These are phyloP conservation scores for Golubevia sp. DNA, from an alignment of 1,284 basidiomycete genomes.

Conservation along the genomic window DNA sequence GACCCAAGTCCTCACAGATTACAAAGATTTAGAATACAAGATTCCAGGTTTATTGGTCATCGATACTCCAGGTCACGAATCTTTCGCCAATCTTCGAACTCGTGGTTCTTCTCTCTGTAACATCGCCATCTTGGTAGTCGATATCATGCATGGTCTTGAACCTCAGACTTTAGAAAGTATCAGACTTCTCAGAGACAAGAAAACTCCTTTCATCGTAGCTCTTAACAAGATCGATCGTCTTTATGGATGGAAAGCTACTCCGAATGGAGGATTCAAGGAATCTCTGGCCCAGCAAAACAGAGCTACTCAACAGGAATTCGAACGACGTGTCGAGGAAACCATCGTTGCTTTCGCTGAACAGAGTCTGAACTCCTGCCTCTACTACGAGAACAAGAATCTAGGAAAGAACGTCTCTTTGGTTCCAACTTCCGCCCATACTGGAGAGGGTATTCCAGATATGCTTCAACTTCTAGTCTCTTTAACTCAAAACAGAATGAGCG, in stretches of 20 bases:
- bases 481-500: constrained; percentile 58
- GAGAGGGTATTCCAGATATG: constrained; percentile 61
- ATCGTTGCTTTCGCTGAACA: constrained; percentile 59
- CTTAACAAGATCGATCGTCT: constrained; percentile 61
- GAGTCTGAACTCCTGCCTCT: constrained; percentile 54
- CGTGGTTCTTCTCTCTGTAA: constrained; percentile 59
- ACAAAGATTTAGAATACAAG: constrained; percentile 55
- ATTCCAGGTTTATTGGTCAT: constrained; percentile 60
- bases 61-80: constrained; percentile 61
- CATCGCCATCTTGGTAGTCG: constrained; percentile 60
- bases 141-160: constrained; percentile 62
- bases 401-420: constrained; percentile 55
- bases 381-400: constrained; percentile 61
- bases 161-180: constrained; percentile 59
- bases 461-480: constrained; percentile 55
- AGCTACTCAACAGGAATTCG: constrained; percentile 55
- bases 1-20: constrained; percentile 51
- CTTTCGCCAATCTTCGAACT: constrained; percentile 60
- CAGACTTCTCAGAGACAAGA: constrained; percentile 56
- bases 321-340: constrained; percentile 46
- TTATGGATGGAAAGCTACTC: constrained; percentile 58
- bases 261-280: constrained; percentile 52
- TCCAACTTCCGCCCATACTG: constrained; percentile 58
- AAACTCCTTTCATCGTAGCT: constrained; percentile 61
- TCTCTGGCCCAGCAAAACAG: constrained; percentile 47